A percentile compares a stretch with the other conserved stretches of the same genome.
Conservation (phyloP, 1,139 yeast genomes). For the Geotrichum australiense region DNA sequence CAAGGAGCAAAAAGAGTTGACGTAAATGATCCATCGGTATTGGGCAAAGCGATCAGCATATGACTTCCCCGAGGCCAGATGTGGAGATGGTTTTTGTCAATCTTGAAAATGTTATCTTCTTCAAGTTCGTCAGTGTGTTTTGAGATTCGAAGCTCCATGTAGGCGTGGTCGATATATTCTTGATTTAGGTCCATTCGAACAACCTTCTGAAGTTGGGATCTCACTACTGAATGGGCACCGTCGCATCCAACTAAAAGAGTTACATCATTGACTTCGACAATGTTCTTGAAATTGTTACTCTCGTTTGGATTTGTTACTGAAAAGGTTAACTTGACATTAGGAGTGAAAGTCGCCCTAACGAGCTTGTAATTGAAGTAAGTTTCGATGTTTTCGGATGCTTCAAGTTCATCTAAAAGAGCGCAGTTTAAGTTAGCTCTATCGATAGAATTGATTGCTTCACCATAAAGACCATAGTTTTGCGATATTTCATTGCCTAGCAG, state of each 20-base stretch:
- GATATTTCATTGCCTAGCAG: conserved; percentile 54
- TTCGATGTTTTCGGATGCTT: conserved; percentile 38
- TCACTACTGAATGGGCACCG: conserved; percentile 73
- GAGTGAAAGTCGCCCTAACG: conserved; percentile 24
- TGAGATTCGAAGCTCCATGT: conserved; percentile 72
- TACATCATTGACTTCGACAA: conserved; percentile 29
- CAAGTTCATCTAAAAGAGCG: conserved; percentile 56
- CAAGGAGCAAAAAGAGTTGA: conserved; percentile 86
- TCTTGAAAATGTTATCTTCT: conserved; percentile 37
- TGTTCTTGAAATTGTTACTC: conserved; percentile 11
- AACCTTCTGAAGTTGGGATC: conserved; percentile 60
- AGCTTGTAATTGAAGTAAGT: conserved; percentile 56
- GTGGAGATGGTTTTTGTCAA: conserved; percentile 75
- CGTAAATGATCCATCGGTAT: conserved; percentile 79
- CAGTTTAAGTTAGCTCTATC: conserved; percentile 68
- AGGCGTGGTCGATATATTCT: conserved; percentile 77
- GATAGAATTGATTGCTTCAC: conserved; percentile 80
- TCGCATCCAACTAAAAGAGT: conserved; percentile 78
- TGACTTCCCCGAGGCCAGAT: conserved; percentile 87
- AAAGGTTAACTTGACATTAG: conserved; percentile 15
- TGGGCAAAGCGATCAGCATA: conserved; percentile 89
- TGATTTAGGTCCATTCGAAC: conserved; percentile 65
- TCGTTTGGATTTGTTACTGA: conserved; percentile 14
- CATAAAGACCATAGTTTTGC: conserved; percentile 75
- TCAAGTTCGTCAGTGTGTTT: conserved; percentile 29